Base-by-base conservation (phyloP, 371 early-diverging fungal genomes). In the Batkoa obscura region DNA sequence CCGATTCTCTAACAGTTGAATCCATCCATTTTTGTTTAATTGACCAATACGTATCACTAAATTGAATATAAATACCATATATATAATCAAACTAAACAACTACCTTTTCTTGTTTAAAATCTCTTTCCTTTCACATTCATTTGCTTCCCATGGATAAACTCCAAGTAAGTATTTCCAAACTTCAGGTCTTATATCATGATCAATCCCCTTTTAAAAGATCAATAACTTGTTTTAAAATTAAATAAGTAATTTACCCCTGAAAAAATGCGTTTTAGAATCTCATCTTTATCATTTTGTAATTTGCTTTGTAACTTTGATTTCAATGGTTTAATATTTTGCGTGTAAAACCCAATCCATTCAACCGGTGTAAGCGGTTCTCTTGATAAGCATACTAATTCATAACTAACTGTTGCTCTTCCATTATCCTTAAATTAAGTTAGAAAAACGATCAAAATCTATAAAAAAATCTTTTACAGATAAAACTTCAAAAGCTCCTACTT, bases 161-260 rank as follows among this genome's bases (percentile, higher is more conserved):
- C 76, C 80, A 37, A 93, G 63, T 35, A 94, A 64, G 57, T 82
- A 94, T 64, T 85, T 88, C 92, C 90, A 94, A 2, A 88, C 88
- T 52, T 85, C 80, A 17, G 83, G 76, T 2, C 92, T 78, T 49
- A 91, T 74, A 58, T 88, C 88, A 30, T 75, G 74, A 17, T 88
- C 84, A 0, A 90, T 62, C 0, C 94, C 88, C 58, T 71, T 33
- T 42, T 30, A 23, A 23, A 23, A 23, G 23, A 23, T 23, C 23
- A 4, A 8, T 13, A 53, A 32, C 32, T 43, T 9, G 17, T 3
- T 34, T 5, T 46, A 13, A 41, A 56, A 55, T n/a, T 2, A 48
- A 4, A 31, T 31, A 13, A 52, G 30, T 37, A 57, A 45, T 8
- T 17, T 53, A 67, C 72, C n/a, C 78, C 81, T n/a, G 65, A 62